Base-by-base conservation (phyloP, 2,329 filamentous ascomycete species). In the Diplocarpon rosae region DNA sequence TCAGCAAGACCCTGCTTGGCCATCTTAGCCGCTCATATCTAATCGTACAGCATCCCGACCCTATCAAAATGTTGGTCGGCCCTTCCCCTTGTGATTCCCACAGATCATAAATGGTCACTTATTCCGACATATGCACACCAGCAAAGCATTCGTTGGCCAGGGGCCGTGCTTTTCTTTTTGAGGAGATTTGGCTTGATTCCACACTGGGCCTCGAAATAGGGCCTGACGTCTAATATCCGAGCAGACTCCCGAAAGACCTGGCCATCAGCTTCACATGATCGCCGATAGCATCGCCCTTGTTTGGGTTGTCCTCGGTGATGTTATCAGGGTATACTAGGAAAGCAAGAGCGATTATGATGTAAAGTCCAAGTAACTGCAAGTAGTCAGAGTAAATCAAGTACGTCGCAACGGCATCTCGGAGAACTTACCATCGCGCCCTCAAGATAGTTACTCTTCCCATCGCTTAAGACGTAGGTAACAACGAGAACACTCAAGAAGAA, bases 401-500 rank as follows among this genome's bases (percentile, higher is more conserved):
- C 32, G 32, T 30, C 29, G 29, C 8, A 30, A 13, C 29, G 8
- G 29, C 29, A 8, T 8, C 8, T 30, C n/a, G n/a, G 29, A 13
- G 13, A 8, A 30, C 29, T 8, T 30, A 30, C 29, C 29, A 30
- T 30, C 8, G 80, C 80, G 12, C 86, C 86, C 66, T 93, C 86
- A 11, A 93, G 75, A 57, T 92, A 93, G 60, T 93, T 93, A 61
- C 81, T 87, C 61, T 87, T 75, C 10, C 86, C 86, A 58, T 93
- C 87, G 49, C 90, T 69, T 39, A 93, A 86, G 48, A 93, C 66
- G 61, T 92, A 93, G 65, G 90, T 92, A 64, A 90, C 85, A 51
- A 93, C 87, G 52, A 93, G 80, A 7, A 87, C 80, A 41, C 79
- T 84, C 41, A 90, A 78, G 63, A 93, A 93, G 57, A 93, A 75